Conservation (phyloP, 345 rosid genomes). For the Pugionium dolabratum region DNA sequence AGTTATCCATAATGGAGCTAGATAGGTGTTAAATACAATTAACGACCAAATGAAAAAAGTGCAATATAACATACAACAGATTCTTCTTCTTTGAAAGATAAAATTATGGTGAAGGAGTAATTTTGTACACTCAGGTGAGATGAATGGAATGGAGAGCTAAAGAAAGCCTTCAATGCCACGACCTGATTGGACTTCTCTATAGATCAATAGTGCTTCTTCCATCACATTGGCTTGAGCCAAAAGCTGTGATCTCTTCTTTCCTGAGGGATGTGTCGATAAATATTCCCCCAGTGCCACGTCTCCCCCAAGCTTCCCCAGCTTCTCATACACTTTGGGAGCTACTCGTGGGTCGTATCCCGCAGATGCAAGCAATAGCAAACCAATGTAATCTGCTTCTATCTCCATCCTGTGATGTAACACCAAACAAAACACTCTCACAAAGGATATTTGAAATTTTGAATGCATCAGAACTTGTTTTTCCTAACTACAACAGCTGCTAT, state of each 20-base stretch:
- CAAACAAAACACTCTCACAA: too few species aligned
- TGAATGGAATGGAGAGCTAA: slow-evolving; percentile 31
- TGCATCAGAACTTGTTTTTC: slow-evolving; percentile 11
- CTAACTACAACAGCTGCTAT: slow-evolving; percentile 1
- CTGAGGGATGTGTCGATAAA: slow-evolving; percentile 94
- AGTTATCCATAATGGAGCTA: too few species aligned
- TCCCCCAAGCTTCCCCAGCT: slow-evolving; percentile 67
- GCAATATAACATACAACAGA: neutral
- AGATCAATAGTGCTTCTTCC: slow-evolving; percentile 83
- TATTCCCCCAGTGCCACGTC: slow-evolving; percentile 55
- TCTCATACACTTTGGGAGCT: slow-evolving; percentile 80
- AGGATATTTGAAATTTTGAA: neutral
- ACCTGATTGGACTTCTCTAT: slow-evolving; percentile 65
- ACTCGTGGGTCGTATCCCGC: slow-evolving; percentile 91
- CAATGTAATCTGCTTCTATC: slow-evolving; percentile 90
- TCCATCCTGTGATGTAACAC: slow-evolving; percentile 70
- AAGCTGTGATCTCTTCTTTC: slow-evolving; percentile 73
- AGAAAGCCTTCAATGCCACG: slow-evolving; percentile 80
- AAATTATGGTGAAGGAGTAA: neutral
- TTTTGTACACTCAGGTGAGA: slow-evolving; percentile 7
- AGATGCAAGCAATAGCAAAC: slow-evolving; percentile 73
- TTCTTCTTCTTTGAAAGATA: neutral
- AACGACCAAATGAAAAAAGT: too few species aligned
- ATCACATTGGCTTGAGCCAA: slow-evolving; percentile 79
- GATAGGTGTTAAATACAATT: slow-evolving; percentile 3